Evolutionary conservation across 2,329 filamentous ascomycete genomes (phyloP), one percentile per base, ranked within the genome.

Genomic region (Beauveria varroae): DNA sequence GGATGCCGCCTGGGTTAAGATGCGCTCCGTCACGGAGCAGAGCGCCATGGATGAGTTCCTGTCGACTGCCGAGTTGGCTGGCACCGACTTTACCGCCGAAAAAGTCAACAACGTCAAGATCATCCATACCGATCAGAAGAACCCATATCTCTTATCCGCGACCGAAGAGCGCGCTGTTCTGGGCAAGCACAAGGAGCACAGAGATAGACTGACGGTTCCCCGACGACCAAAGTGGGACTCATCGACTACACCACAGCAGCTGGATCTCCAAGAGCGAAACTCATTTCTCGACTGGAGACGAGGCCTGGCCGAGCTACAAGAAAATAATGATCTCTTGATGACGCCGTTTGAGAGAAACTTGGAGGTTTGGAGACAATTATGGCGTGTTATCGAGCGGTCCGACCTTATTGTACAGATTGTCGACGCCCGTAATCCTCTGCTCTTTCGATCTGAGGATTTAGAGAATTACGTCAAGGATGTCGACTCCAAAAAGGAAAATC

Each of bases 101-200:
- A 98, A 98, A 83, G 90, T 96, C 85, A 98, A 93, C 78, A 98
- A 96, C 72, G 90, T 98, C 76, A 97, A 97, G 80, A 97, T 99
- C 72, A 97, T 99, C 68, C 95, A 99, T 74, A 88, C 88, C 67
- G 92, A 97, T 74, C 93, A 97, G 77, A 91, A 89, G 78, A 99
- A 99, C 74, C 95, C 95, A 0, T 99, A 93, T 69, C 80, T 99
- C 5, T 81, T 99, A 20, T 93, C 91, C 0, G 86, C 89, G 0
- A 83, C 86, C 28, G 93, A 99, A 73, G 93, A 99, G 79, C 82
- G 87, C 67, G 85, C 83, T 10, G 82, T 90, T 22, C 77, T 91
- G 56, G 86, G 85, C 68, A 97, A 96, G 76, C 93, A 98, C 68
- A 87, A 86, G 70, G 83, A 87, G 71, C 93, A 97, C 78, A 88